Percentiles rank a stretch among this genome's conserved stretches.
Evolutionary conservation across 2,329 filamentous ascomycete species (phyloP).

Genomic region (Tolypocladium ovalisporum): DNA sequence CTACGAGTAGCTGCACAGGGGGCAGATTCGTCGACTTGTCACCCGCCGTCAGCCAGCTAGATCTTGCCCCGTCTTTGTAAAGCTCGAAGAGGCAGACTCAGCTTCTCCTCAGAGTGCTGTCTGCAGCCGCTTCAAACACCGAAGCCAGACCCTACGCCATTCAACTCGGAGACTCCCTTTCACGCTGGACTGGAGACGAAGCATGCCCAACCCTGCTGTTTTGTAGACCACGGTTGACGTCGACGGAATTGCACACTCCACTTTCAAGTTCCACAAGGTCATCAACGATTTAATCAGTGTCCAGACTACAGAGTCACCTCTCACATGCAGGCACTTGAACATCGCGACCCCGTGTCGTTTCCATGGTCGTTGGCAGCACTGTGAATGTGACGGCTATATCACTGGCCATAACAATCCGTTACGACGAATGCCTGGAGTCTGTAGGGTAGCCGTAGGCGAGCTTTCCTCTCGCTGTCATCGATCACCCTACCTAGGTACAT

Average conservation of each 20-base stretch:
- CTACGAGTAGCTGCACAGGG: not conserved
- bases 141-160: too few relatives aligned
- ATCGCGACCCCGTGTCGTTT: too few relatives aligned
- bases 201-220: not conserved
- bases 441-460: too few relatives aligned
- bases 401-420: too few relatives aligned
- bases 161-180: not conserved
- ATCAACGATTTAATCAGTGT: not conserved
- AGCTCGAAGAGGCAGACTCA: not conserved
- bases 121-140: not conserved
- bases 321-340: not conserved
- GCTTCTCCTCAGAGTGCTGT: not conserved
- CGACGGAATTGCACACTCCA: constrained; percentile 6
- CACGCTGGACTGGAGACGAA: not conserved
- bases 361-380: not conserved
- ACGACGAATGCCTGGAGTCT: too few relatives aligned
- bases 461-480: too few relatives aligned
- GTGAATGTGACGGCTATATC: not conserved
- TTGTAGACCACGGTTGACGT: constrained; percentile 2
- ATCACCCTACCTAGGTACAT: too few relatives aligned
- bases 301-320: too few relatives aligned
- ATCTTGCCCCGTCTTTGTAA: not conserved
- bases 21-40: not conserved
- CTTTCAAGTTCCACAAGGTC: constrained; percentile 4
- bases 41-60: not conserved